Percentiles rank a stretch among this genome's conserved stretches.
Evolutionary conservation across 495 filamentous ascomycete species (phyloP).

Genomic region (Viridothelium virens): DNA sequence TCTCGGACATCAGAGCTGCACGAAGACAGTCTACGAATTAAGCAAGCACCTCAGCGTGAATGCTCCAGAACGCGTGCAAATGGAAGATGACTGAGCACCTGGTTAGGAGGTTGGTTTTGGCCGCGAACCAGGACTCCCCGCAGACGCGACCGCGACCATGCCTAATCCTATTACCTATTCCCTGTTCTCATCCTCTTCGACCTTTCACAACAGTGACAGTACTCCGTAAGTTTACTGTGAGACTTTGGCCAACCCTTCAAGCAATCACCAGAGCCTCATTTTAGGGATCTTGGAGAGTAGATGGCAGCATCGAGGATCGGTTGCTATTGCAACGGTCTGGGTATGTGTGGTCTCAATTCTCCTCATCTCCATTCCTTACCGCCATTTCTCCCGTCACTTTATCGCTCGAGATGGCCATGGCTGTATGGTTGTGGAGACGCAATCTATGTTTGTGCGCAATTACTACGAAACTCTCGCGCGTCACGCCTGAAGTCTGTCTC

Average conservation of each 20-base stretch:
- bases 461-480: not conserved
- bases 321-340: not conserved
- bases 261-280: not conserved
- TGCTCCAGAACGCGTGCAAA: not conserved
- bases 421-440: too few relatives aligned
- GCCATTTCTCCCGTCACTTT: too few relatives aligned
- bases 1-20: not conserved
- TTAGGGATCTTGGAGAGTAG: not conserved
- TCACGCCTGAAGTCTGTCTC: not conserved
- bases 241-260: too few relatives aligned
- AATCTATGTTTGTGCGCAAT: not conserved
- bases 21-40: not conserved
- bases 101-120: not conserved
- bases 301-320: not conserved
- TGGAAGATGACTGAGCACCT: not conserved
- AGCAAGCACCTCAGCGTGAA: too few relatives aligned
- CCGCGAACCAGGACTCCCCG: not conserved
- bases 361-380: not conserved
- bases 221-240: not conserved
- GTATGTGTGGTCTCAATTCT: not conserved
- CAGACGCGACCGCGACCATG: not conserved
- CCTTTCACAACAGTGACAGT: not conserved
- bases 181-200: not conserved
- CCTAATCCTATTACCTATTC: not conserved
- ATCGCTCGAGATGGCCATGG: too few relatives aligned